Evolutionary conservation across 2,329 filamentous ascomycete species (phyloP).

Genomic region (Passalora sequoiae): DNA sequence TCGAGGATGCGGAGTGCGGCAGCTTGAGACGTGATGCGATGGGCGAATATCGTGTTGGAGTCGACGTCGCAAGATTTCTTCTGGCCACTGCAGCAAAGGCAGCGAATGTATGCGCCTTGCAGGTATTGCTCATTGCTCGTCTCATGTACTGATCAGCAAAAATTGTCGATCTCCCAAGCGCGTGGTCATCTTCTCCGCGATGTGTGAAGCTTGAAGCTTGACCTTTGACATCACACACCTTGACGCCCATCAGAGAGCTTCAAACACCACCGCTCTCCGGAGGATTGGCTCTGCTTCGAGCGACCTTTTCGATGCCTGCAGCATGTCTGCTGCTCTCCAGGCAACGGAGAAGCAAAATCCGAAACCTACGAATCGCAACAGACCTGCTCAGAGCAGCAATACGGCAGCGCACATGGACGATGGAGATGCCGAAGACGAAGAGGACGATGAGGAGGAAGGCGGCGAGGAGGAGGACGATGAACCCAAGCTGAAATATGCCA

Average conservation of each 20-base stretch:
- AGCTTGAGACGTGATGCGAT: too few relatives aligned
- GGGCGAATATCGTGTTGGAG: conserved; percentile 17
- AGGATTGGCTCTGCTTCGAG: background rate
- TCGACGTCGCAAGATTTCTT: conserved; percentile 22
- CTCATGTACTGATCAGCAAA: too few relatives aligned
- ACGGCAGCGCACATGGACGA: conserved; percentile 12
- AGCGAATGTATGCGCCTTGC: too few relatives aligned
- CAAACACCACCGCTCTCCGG: background rate
- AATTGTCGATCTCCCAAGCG: too few relatives aligned
- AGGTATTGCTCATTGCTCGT: too few relatives aligned
- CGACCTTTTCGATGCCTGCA: conserved; percentile 29
- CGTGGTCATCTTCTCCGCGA: too few relatives aligned
- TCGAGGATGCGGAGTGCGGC: conserved; percentile 15
- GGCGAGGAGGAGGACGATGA: conserved; percentile 88
- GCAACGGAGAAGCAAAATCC: conserved; percentile 21
- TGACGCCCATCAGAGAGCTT: background rate
- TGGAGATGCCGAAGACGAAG: conserved; percentile 29
- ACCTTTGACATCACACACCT: conserved; percentile 3
- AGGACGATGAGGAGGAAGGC: conserved; percentile 55
- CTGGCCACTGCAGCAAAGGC: conserved; percentile 26
- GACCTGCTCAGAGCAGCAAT: conserved; percentile 11
- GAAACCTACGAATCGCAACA: conserved; percentile 6
- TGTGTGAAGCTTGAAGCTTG: too few relatives aligned
- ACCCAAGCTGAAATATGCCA: conserved; percentile 86
- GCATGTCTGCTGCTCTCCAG: conserved; percentile 35